These are phyloP conservation scores for Entoloma clypeatum DNA, from an alignment of 1,284 basidiomycete species.

Conservation along the genomic window DNA sequence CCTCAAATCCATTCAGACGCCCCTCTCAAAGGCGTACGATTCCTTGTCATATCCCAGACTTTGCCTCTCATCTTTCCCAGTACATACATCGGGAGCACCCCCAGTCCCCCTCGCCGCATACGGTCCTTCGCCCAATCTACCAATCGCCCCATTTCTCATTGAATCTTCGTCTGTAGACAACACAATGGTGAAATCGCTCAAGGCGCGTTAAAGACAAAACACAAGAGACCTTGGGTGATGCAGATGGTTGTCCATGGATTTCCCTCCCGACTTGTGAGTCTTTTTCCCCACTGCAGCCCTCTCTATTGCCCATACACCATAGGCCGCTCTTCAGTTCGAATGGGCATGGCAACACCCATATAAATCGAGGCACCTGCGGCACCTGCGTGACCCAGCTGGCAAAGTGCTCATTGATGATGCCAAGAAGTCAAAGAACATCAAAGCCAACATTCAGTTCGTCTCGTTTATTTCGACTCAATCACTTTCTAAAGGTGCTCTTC, in stretches of 20 bases:
- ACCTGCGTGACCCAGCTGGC: conserved; percentile 44
- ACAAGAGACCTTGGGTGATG: conserved; percentile 83
- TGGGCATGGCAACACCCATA: conserved; percentile 89
- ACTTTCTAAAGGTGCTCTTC: conserved; percentile 1
- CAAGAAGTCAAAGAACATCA: conserved; percentile 33
- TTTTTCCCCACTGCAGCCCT: conserved; percentile 1
- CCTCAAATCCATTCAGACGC: conserved; percentile 62
- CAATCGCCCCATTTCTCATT: not conserved
- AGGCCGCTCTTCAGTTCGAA: conserved; percentile 83
- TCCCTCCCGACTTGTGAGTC: conserved; percentile 65
- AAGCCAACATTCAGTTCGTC: conserved; percentile 46
- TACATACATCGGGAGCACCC: conserved; percentile 82
- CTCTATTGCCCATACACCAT: conserved; percentile 1
- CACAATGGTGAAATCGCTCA: conserved; percentile 81
- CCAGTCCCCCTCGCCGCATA: conserved; percentile 73
- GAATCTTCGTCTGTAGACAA: conserved; percentile 43
- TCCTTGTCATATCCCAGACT: conserved; percentile 7
- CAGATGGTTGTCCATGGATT: conserved; percentile 88
- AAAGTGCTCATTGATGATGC: conserved; percentile 34
- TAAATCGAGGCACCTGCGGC: conserved; percentile 58
- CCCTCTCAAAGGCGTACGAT: conserved; percentile 56
- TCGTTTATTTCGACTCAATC: conserved; percentile 2
- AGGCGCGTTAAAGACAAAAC: conserved; percentile 73
- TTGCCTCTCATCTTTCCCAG: conserved; percentile 32
- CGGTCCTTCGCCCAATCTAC: conserved; percentile 31